Evolutionary conservation across 768 basidiomycete species (phyloP), one percentile per base, ranked within the genome.

Genomic region (Leccinellum albellum): DNA sequence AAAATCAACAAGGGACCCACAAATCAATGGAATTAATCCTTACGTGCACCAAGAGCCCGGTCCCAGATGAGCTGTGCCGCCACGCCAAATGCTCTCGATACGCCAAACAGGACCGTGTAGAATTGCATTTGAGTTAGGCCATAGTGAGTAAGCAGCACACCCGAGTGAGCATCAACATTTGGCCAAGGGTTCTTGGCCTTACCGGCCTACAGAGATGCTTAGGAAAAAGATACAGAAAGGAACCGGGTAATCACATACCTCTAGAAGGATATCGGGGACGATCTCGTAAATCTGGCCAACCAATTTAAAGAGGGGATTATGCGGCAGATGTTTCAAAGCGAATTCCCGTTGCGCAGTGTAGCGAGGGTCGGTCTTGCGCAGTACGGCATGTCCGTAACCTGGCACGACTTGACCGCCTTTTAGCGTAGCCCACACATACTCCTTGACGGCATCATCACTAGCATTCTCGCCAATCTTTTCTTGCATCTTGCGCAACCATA

Each of bases 111-210:
- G 55, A 98, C 96, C 63, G 95, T 98, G 79, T 98, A 98, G 82
- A 90, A 98, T 70, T 92, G 84, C 88, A 95, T 94, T 74, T 95
- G 85, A 61, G 81, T 83, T 54, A 96, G 77, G 50, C 92, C 92
- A 67, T 94, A 94, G 75, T 94, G 78, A 28, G 88, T 88, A 21
- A 95, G 76, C 47, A 95, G 83, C 53, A 85, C 91, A 75, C 92
- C 94, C 15, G 96, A 98, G 79, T 96, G 94, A 50, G 95, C 93
- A 72, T 98, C 95, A 55, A 98, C 95, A 73, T 98, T 98, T 46
- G 95, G 95, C 89, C 89, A 93, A 2, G 91, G 91, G 78, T 93
- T 93, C 82, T 92, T 93, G 17, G 90, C 91, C 74, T 93, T 93
- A 64, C 91, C 91, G 64, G 91, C 90, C 87, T 89, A 61, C 60